phyloP scores from a whole-genome alignment of 129 eudicot species.

The Saussurea involucrata region DNA sequence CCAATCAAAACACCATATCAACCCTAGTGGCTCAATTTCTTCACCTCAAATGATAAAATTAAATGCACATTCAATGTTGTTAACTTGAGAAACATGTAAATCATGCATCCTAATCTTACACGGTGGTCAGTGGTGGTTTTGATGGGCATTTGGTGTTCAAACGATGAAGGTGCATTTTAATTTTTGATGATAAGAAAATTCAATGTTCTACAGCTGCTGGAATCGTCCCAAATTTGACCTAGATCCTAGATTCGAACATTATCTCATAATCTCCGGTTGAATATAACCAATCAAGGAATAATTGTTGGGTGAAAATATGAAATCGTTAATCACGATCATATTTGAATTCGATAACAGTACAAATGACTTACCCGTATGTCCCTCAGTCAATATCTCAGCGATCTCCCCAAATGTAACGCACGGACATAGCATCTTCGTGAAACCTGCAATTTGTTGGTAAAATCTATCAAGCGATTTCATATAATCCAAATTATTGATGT shows the following conservation, averaged over 20 bases:
- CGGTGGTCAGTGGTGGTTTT: no score
- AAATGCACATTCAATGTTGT: no score
- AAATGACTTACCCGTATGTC: conserved; percentile 45
- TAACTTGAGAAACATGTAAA: no score
- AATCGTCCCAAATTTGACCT: no score
- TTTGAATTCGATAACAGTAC: background rate
- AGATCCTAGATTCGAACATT: background rate
- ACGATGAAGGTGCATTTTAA: no score
- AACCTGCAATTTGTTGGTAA: conserved; percentile 29
- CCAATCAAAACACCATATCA: background rate
- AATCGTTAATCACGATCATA: background rate
- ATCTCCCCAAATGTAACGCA: conserved; percentile 59
- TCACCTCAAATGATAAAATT: no score
- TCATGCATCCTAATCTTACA: no score
- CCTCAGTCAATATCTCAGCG: conserved; percentile 56
- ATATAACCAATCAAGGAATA: no score
- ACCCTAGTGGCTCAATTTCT: no score
- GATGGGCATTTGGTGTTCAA: no score
- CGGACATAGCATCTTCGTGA: conserved; percentile 40
- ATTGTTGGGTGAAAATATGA: background rate
- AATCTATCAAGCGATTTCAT: background rate
- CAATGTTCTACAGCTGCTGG: background rate
- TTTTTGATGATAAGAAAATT: background rate
- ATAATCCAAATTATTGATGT: background rate
- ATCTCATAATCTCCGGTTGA: background rate